Conservation (phyloP, 192 early-diverging fungal species). For the Thamnidium elegans region DNA sequence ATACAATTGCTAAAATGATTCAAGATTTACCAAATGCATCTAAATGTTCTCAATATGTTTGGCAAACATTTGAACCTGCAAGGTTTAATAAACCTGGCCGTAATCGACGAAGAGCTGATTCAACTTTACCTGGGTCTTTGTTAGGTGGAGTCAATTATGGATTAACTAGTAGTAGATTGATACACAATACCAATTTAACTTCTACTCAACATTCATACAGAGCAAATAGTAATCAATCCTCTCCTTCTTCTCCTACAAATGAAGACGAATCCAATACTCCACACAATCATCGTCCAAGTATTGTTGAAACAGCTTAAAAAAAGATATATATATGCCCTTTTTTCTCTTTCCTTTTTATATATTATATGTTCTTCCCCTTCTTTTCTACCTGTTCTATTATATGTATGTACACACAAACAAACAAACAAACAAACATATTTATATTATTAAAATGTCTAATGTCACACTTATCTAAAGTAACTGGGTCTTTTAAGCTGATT, state of each 20-base stretch:
- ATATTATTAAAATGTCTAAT: too few species aligned
- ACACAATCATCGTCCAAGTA: too few species aligned
- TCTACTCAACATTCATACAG: constrained; percentile 5
- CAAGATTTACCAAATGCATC: constrained; percentile 82
- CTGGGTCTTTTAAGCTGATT: too few species aligned
- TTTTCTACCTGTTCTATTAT: constrained; percentile 3
- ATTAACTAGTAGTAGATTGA: constrained; percentile 24
- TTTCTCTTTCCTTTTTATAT: neutral
- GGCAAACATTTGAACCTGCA: constrained; percentile 63
- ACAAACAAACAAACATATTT: too few species aligned
- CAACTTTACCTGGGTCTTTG: constrained; percentile 15
- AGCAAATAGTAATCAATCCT: constrained; percentile 7
- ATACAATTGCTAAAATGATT: constrained; percentile 83
- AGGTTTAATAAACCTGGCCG: constrained; percentile 33
- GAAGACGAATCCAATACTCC: neutral
- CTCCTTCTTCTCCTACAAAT: constrained; percentile 29
- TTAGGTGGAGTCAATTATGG: constrained; percentile 31
- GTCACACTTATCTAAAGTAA: too few species aligned
- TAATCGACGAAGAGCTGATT: constrained; percentile 24
- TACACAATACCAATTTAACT: neutral
- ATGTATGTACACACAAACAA: neutral
- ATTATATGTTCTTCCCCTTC: constrained; percentile 1
- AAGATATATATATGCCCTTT: too few species aligned
- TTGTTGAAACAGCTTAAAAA: too few species aligned
- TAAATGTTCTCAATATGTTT: constrained; percentile 70